Evolutionary conservation across 192 early-diverging fungal species (phyloP).

Genomic region (Coemansia sp.): DNA sequence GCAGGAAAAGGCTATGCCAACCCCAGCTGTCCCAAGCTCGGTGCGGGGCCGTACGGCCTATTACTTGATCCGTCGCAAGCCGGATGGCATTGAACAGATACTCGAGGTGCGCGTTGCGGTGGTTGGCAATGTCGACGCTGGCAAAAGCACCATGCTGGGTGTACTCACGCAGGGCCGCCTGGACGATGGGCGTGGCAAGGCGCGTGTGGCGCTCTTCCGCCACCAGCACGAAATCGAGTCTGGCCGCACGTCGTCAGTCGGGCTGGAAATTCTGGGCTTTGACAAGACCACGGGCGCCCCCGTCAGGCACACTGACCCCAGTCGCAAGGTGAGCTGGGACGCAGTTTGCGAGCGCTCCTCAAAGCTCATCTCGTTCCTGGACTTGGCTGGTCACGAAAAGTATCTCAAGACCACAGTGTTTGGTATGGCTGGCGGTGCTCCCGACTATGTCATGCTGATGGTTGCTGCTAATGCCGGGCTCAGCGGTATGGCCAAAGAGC

Average conservation of each 20-base stretch:
- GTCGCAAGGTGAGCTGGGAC: conserved; percentile 76
- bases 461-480: conserved; percentile 83
- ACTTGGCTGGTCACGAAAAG: conserved; percentile 91
- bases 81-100: conserved; percentile 76
- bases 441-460: conserved; percentile 94
- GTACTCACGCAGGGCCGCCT: conserved; percentile 88
- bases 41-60: conserved; percentile 13
- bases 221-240: conserved; percentile 92
- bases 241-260: conserved; percentile 87
- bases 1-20: background rate
- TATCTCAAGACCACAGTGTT: conserved; percentile 96
- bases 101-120: conserved; percentile 86
- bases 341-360: conserved; percentile 74
- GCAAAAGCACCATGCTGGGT: conserved; percentile 87
- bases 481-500: conserved; percentile 93
- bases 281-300: conserved; percentile 56
- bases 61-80: conserved; percentile 69
- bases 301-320: conserved; percentile 32
- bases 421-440: conserved; percentile 89
- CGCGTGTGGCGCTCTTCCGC: conserved; percentile 83
- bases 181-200: conserved; percentile 91
- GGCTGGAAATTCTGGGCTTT: conserved; percentile 90
- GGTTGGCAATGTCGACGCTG: conserved; percentile 86
- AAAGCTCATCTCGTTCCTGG: conserved; percentile 73
- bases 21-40: background rate